phyloP scores from a whole-genome alignment of 352 stramenopile genomes.

The Phytophthora gonapodyides region DNA sequence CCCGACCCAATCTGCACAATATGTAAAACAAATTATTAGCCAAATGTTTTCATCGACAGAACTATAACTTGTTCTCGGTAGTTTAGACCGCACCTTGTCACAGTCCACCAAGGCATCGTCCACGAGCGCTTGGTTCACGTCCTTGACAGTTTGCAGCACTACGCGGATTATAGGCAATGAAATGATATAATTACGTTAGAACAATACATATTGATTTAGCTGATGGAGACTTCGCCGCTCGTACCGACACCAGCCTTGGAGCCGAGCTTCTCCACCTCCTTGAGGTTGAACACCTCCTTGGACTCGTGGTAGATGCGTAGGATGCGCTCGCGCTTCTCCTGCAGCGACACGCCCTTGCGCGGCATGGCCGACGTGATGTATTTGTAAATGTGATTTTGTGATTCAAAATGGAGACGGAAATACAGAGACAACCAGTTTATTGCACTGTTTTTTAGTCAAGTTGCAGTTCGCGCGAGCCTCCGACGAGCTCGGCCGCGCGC shows the following conservation, averaged over 20 bases:
- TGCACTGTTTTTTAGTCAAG: slow-evolving; percentile 28
- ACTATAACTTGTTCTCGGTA: background rate
- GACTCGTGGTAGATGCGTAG: slow-evolving; percentile 87
- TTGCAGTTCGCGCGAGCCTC: slow-evolving; percentile 47
- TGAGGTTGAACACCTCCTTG: slow-evolving; percentile 87
- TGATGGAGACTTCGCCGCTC: background rate
- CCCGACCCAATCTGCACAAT: slow-evolving; percentile 70
- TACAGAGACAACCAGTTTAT: slow-evolving; percentile 13
- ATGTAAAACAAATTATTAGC: background rate
- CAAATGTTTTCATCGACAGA: slow-evolving; percentile 6
- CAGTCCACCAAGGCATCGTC: slow-evolving; percentile 83
- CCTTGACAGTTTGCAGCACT: slow-evolving; percentile 90
- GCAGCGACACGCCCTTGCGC: slow-evolving; percentile 80
- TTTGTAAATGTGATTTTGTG: slow-evolving; percentile 5
- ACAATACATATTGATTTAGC: background rate
- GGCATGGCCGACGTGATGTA: slow-evolving; percentile 42
- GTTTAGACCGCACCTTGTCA: slow-evolving; percentile 56
- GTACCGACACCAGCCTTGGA: slow-evolving; percentile 82
- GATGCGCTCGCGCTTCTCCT: slow-evolving; percentile 87
- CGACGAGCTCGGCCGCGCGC: slow-evolving; percentile 50
- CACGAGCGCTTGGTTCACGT: slow-evolving; percentile 87
- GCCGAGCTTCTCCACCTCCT: slow-evolving; percentile 87
- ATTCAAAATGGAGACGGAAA: slow-evolving; percentile 12
- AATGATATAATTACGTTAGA: slow-evolving; percentile 3
- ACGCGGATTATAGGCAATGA: slow-evolving; percentile 10